Evolutionary conservation across 2,329 filamentous ascomycete species (phyloP).

Genomic region (Pseudofabraea citricarpa): DNA sequence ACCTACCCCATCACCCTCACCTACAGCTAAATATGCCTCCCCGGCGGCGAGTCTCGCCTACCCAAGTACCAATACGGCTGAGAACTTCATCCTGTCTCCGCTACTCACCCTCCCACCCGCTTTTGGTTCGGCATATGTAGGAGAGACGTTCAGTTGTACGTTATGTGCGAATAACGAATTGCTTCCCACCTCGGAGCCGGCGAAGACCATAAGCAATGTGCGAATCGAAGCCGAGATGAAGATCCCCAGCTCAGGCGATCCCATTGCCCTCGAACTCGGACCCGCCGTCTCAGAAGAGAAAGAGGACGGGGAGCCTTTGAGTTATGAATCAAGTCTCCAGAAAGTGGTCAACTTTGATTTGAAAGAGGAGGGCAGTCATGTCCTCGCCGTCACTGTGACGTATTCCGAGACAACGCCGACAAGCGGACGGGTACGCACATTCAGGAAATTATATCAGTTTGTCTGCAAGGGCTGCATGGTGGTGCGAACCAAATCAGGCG

Average conservation of each 20-base stretch:
- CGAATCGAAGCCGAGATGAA: conserved; percentile 92
- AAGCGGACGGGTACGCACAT: conserved; percentile 71
- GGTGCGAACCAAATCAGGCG: conserved; percentile 79
- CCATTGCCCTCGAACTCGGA: conserved; percentile 60
- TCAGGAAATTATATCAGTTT: conserved; percentile 95
- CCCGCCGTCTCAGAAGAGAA: conserved; percentile 11
- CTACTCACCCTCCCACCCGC: conserved; percentile 80
- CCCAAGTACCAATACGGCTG: conserved; percentile 42
- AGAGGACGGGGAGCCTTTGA: conserved; percentile 42
- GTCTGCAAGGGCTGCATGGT: conserved; percentile 85
- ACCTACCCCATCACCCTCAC: conserved; percentile 37
- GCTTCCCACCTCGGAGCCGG: conserved; percentile 28
- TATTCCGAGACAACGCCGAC: conserved; percentile 84
- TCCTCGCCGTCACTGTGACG: conserved; percentile 86
- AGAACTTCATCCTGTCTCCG: conserved; percentile 47
- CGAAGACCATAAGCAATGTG: conserved; percentile 63
- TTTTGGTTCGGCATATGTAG: conserved; percentile 92
- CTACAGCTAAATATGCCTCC: conserved; percentile 38
- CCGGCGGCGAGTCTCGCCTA: conserved; percentile 71
- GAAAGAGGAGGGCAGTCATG: conserved; percentile 90
- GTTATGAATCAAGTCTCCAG: conserved; percentile 66
- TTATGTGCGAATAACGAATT: conserved; percentile 93
- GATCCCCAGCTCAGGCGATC: conserved; percentile 60
- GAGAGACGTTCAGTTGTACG: conserved; percentile 91
- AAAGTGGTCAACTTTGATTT: conserved; percentile 80